Conservation (phyloP, 805 yeast species). For the Candida mattraensis region DNA sequence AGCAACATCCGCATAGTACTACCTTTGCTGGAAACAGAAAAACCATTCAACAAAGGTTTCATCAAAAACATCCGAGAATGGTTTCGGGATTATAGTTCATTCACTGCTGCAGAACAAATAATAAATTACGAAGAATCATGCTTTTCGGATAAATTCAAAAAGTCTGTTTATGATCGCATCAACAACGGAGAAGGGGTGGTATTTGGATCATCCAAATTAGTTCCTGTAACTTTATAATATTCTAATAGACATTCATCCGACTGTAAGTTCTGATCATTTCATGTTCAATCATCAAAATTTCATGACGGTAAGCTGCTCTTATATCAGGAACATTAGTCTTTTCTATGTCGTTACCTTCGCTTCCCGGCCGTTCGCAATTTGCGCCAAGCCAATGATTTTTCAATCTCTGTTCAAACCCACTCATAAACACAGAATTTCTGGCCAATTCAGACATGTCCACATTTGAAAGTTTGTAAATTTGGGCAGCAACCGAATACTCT, state of each 20-base stretch:
- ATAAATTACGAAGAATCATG: slow-evolving; percentile 31
- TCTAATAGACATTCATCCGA: slow-evolving; percentile 3
- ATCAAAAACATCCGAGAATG: slow-evolving; percentile 37
- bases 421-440: slow-evolving; percentile 84
- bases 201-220: slow-evolving; percentile 22
- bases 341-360: slow-evolving; percentile 84
- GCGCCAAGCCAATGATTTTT: slow-evolving; percentile 93
- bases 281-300: slow-evolving; percentile 70
- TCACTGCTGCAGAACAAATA: slow-evolving; percentile 16
- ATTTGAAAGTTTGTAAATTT: slow-evolving; percentile 87
- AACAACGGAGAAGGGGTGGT: slow-evolving; percentile 26
- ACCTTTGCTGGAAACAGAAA: slow-evolving; percentile 31
- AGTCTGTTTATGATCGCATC: slow-evolving; percentile 25
- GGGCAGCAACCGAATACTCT: slow-evolving; percentile 98
- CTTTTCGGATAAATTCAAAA: slow-evolving; percentile 26
- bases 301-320: slow-evolving; percentile 79
- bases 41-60: slow-evolving; percentile 40
- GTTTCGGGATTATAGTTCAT: slow-evolving; percentile 8
- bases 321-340: slow-evolving; percentile 94
- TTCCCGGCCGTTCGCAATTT: slow-evolving; percentile 54
- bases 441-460: slow-evolving; percentile 99
- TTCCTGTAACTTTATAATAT: slow-evolving; percentile 4
- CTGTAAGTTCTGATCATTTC: slow-evolving; percentile 66
- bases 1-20: slow-evolving; percentile 39
- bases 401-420: slow-evolving; percentile 87